phyloP scores from a whole-genome alignment of 176 grass and related monocot species.

The Avena sativa region DNA sequence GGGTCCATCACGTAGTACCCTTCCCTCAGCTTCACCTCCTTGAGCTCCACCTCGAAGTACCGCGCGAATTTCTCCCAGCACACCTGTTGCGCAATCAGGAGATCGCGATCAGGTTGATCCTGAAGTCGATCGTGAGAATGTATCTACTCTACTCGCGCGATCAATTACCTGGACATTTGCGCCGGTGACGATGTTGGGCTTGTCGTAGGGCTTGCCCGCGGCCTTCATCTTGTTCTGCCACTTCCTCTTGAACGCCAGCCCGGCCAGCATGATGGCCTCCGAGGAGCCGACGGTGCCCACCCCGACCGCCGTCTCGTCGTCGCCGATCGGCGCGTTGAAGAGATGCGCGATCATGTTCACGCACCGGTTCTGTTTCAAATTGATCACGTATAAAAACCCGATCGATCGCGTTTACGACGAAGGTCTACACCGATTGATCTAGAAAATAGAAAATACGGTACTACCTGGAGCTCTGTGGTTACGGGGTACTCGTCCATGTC shows the following conservation, averaged over 20 bases:
- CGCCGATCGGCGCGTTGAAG: constrained; percentile 72
- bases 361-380: constrained; percentile 65
- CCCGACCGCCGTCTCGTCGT: constrained; percentile 72
- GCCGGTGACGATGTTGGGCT: constrained; percentile 84
- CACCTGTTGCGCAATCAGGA: constrained; percentile 34
- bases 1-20: constrained; percentile 86
- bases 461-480: constrained; percentile 95
- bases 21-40: constrained; percentile 74
- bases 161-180: constrained; percentile 64
- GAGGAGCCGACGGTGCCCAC: constrained; percentile 76
- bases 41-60: constrained; percentile 81
- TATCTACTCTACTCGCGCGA: too few species aligned
- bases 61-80: constrained; percentile 88
- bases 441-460: background rate
- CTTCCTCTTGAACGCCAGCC: constrained; percentile 75
- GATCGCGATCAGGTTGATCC: background rate
- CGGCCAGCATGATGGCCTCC: constrained; percentile 86
- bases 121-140: background rate
- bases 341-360: constrained; percentile 83
- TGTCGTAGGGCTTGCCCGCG: constrained; percentile 68
- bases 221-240: constrained; percentile 77
- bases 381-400: background rate
- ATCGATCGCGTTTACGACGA: background rate
- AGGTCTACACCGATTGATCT: background rate
- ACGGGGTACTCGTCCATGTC: constrained; percentile 99